Evolutionary conservation across 345 rosid genomes (phyloP), one percentile per base, ranked within the genome.

Genomic region (Syzygium grande): DNA sequence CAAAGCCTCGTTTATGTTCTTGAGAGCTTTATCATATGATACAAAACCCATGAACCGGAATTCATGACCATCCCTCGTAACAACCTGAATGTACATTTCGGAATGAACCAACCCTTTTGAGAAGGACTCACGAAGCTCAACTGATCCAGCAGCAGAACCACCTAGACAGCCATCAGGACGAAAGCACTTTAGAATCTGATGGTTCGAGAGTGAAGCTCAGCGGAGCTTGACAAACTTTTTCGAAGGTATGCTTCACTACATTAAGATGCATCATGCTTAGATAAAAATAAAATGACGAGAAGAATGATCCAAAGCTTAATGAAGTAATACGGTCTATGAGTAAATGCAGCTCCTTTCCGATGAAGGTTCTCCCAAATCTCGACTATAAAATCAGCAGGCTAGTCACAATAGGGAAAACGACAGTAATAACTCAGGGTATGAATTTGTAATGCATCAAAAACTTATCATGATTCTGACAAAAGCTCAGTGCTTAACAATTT

Each of bases 31-130:
- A 85, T 90, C 93, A 77, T 91, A 95, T 16, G 98, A 96, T 86
- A 97, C 90, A 55, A 97, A 95, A 34, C 98, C 98, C 95, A 95
- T 90, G 78, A 96, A 94, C 98, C 97, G 96, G 87, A 94, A 97
- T 73, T 96, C 98, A 87, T 93, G 91, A 38, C 93, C 94, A 87
- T 96, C 98, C 52, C 86, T 87, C 1, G 95, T 94, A 86, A 92
- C 90, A 12, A 94, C 61, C 29, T 93, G 96, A 59, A 95, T 93
- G 91, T 93, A 96, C 68, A 90, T 96, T 34, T 93, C 95, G 6
- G 92, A 92, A 51, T 94, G 93, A 87, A 93, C 93, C 90, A 86
- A 88, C 89, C 92, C 86, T 91, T 91, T 96, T 51, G 59, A 83
- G 95, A 92, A 55, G 97, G 93, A 85, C 88, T 90, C 30, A 94